Evolutionary conservation across 176 grass and related monocot species (phyloP).

Genomic region (barley (Hordeum vulgare)): MorexV3_pseudomolecules_assembly NC_058524.1:618789404-618789903

Average conservation of each 20-base stretch:
- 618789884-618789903: constrained; percentile 95
- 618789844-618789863: constrained; percentile 62
- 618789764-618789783: constrained; percentile 16
- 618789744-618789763: not conserved
- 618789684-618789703: not conserved
- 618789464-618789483: constrained; percentile 56
- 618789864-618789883: constrained; percentile 81
- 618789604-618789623: constrained; percentile 27
- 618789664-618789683: not conserved
- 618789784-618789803: constrained; percentile 27
- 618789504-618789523: constrained; percentile 76
- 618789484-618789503: constrained; percentile 76
- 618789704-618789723: constrained; percentile 40
- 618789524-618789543: constrained; percentile 57
- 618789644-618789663: not conserved
- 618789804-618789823: constrained; percentile 53
- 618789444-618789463: constrained; percentile 56
- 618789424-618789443: constrained; percentile 73
- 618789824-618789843: constrained; percentile 90
- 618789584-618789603: constrained; percentile 63
- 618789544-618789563: constrained; percentile 72
- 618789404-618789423: constrained; percentile 38
- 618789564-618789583: constrained; percentile 75
- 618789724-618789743: not conserved
- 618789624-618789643: constrained; percentile 6